Evolutionary conservation across 257 asterid genomes (phyloP), one percentile per base, ranked within the genome.

Genomic region (Avicennia marina): DNA sequence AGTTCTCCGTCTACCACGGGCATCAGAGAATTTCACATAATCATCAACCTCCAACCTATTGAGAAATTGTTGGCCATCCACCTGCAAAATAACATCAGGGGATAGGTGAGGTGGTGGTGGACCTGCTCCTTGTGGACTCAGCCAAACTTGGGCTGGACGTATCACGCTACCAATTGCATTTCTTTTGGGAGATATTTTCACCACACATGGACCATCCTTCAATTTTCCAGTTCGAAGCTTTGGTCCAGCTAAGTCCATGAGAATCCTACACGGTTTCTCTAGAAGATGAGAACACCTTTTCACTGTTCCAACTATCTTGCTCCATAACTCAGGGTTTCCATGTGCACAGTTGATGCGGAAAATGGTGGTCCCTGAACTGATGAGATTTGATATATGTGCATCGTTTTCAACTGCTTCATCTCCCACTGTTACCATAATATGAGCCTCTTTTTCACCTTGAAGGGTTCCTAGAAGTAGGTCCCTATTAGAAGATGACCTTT

Each of bases 221-320:
- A 84, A 73, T 70, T 72, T 81, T 33, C 85, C 90, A 18, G 90
- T 84, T 57, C 94, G 76, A 68, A 84, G 78, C 83, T 84, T 84
- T 22, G 90, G 94, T 56, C 94, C 94, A 64, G 94, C 90, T 60
- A 84, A 77, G 76, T 84, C 94, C 94, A 84, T 84, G 67, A 84
- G 80, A 50, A 84, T 60, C 63, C 75, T 81, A 71, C 89, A 81
- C 18, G 90, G 94, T 66, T 84, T 84, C 72, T 84, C 94, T 26
- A 84, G 78, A 64, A 66, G 72, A 12, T 50, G 79, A 62, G 94
- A 77, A 61, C 70, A 67, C 53, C 53, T 70, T 68, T 69, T 84
- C 53, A 81, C 80, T 40, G 50, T 67, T 49, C 61, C 65, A 51
- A 81, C 70, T 39, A 84, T 81, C 69, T 79, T 76, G 55, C 72